These are phyloP conservation scores for Irpex sp. DNA, from an alignment of 1,284 basidiomycete genomes.

Conservation along the genomic window DNA sequence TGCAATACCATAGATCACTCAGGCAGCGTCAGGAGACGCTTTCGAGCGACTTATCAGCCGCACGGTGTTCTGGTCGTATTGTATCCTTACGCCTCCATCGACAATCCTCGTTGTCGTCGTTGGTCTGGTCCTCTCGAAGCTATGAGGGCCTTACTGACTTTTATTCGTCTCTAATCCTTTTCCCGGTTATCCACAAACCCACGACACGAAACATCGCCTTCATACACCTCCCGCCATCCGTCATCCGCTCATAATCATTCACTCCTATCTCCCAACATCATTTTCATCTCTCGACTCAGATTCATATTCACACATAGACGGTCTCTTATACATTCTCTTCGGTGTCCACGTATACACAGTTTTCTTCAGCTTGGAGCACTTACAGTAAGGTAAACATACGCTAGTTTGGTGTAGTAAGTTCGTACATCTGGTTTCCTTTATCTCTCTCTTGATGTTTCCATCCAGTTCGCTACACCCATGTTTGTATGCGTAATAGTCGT, in stretches of 20 bases:
- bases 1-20: slow-evolving; percentile 64
- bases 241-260: background rate
- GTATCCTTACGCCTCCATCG: slow-evolving; percentile 75
- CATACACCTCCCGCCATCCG: background rate
- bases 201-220: no score
- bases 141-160: slow-evolving; percentile 19
- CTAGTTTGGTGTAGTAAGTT: no score
- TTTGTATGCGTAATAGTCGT: no score
- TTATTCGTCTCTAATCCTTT: background rate
- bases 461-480: no score
- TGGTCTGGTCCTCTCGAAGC: slow-evolving; percentile 55
- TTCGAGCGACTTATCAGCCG: slow-evolving; percentile 86
- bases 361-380: no score
- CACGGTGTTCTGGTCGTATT: slow-evolving; percentile 82
- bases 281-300: background rate
- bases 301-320: background rate
- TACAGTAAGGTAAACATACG: no score
- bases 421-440: no score
- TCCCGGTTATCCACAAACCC: background rate
- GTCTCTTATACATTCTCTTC: background rate
- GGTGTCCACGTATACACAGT: no score
- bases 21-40: slow-evolving; percentile 80
- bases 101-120: slow-evolving; percentile 73
- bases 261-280: background rate
- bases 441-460: no score